Base-by-base conservation (phyloP, 371 early-diverging fungal species). In the Mortierella sp. region DNA sequence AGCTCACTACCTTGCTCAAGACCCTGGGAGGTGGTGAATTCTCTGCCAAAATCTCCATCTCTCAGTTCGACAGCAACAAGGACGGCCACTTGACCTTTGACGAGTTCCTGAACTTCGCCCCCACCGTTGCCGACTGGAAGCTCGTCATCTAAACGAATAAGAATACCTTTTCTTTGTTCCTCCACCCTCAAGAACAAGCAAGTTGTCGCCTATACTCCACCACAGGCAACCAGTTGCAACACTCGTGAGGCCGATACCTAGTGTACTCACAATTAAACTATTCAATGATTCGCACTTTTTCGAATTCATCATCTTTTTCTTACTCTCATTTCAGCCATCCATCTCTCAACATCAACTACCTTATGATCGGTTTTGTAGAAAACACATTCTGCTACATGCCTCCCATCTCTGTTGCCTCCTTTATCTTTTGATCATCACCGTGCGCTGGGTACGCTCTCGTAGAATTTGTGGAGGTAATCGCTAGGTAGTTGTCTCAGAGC, bases 91-190 rank as follows among this genome's bases (percentile, higher is more conserved):
- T 74, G 74, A 74, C 74, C 60, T 74, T 74, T 45, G 45, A 74
- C 28, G 74, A 74, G 47, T 74, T 74, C 74, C 74, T 74, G 8
- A 45, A 74, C 47, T 58, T 74, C 58, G 74, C 74, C 24, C 74
- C 74, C 47, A 74, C 74, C 28, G 58, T 74, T 28, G 74, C 7
- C 16, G 45, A 58, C 60, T 74, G 74, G 74, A 60, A 60, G 9
- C 55, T 74, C 19, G 19, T 13, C 28, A 42, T 58, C 58, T 73
- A 31, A 16, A 60, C 31, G 31, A 60, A 31, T 16, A 31, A 31
- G 60, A 60, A 31, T 31, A 60, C 4, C 60, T 31, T 60, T 60
- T 5, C 60, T 60, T 60, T 60, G 60, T 31, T 31, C 63, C 19
- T 31, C 31, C 5, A 31, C 60, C 31, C 13, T 28, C 60, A 60